These are phyloP conservation scores for Annulohypoxylon nitens DNA, from an alignment of 495 filamentous ascomycete genomes.

Conservation along the genomic window DNA sequence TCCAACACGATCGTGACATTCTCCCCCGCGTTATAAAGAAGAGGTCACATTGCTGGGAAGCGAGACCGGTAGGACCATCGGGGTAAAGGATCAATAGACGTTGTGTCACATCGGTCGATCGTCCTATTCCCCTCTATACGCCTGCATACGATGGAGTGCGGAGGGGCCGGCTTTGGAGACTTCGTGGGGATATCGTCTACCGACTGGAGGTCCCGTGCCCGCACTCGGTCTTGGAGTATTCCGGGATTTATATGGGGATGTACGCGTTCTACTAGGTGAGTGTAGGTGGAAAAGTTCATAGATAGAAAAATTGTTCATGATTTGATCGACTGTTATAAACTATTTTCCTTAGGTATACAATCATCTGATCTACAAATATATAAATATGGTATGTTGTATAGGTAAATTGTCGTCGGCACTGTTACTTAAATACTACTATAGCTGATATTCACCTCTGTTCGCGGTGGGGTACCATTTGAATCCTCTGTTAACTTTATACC, in stretches of 20 bases:
- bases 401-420: not conserved
- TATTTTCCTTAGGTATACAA: not conserved
- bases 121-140: not conserved
- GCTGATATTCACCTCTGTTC: not conserved
- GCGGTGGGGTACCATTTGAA: not conserved
- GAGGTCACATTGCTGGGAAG: not conserved
- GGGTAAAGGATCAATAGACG: constrained; percentile 1
- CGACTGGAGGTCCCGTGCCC: constrained; percentile 2
- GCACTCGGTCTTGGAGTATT: constrained; percentile 3
- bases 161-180: constrained; percentile 9
- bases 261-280: not conserved
- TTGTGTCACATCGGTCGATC: constrained; percentile 10
- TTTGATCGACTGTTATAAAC: not conserved
- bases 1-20: not conserved
- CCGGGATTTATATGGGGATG: not conserved
- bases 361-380: not conserved
- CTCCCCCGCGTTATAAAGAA: not conserved
- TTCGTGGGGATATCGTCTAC: constrained; percentile 10
- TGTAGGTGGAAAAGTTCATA: not conserved
- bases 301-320: not conserved
- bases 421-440: not conserved
- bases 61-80: not conserved
- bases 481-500: not conserved
- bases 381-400: not conserved
- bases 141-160: constrained; percentile 11